These are phyloP conservation scores for Venturia carpophila DNA, from an alignment of 2,329 filamentous ascomycete genomes.

Conservation along the genomic window DNA sequence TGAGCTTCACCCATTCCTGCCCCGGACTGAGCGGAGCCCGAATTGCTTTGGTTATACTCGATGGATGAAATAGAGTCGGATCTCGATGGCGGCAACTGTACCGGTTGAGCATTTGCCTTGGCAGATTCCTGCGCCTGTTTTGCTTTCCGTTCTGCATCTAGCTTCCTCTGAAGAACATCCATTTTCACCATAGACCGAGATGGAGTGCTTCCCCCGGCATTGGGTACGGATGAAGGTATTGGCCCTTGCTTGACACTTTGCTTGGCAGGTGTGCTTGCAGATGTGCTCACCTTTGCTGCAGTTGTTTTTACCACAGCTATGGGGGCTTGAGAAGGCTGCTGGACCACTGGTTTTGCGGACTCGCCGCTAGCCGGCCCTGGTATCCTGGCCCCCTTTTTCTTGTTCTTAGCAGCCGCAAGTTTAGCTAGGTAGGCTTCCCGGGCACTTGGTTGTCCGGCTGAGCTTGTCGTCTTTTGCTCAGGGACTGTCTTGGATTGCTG, in stretches of 20 bases:
- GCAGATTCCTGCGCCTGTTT: background rate
- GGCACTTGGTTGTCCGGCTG: background rate
- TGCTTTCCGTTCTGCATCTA: conserved; percentile 9
- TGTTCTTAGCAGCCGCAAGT: conserved; percentile 6
- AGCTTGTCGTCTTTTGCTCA: background rate
- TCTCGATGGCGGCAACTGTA: background rate
- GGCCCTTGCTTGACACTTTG: background rate
- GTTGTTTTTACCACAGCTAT: background rate
- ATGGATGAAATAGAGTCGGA: conserved; percentile 15
- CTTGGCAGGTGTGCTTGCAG: background rate
- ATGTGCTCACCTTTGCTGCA: background rate
- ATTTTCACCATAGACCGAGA: conserved; percentile 8
- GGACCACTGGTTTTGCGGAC: background rate
- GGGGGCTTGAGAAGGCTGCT: background rate
- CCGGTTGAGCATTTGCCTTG: background rate
- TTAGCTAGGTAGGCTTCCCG: conserved; percentile 5
- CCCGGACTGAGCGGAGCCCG: conserved; percentile 4
- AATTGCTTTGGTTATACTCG: conserved; percentile 2
- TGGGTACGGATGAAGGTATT: background rate
- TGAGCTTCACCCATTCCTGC: background rate
- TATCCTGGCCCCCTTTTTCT: background rate
- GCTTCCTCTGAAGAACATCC: conserved; percentile 12
- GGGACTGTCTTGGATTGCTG: background rate
- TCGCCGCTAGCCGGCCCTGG: background rate
- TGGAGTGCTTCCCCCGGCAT: background rate